These are phyloP conservation scores for Byssochlamys sp. DNA, from an alignment of 2,329 filamentous ascomycete species.

Conservation along the genomic window DNA sequence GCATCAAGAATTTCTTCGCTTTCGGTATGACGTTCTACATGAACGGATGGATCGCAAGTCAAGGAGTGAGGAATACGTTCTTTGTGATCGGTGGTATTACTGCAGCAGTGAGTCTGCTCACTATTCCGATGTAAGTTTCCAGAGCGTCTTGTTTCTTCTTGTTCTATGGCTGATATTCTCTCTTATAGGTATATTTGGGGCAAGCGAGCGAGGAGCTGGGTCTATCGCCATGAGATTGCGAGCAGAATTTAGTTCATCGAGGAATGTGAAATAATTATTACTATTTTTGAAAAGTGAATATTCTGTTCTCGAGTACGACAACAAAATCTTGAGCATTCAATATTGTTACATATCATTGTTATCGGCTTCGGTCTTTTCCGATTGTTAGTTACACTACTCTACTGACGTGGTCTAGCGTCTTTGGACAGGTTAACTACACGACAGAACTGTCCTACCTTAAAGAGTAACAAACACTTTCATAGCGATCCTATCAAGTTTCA, in stretches of 20 bases:
- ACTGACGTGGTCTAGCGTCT: too few species aligned
- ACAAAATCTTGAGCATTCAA: not conserved
- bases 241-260: not conserved
- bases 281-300: not conserved
- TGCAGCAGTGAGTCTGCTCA: constrained; percentile 19
- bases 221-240: not conserved
- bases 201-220: not conserved
- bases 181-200: not conserved
- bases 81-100: constrained; percentile 31
- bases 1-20: constrained; percentile 31
- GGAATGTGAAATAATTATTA: not conserved
- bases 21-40: constrained; percentile 33
- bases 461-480: too few species aligned
- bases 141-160: not conserved
- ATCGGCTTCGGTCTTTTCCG: too few species aligned
- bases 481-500: too few species aligned
- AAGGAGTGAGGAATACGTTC: constrained; percentile 30
- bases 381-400: too few species aligned
- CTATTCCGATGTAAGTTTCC: constrained; percentile 23
- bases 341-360: not conserved
- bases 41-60: constrained; percentile 31
- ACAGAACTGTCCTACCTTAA: too few species aligned
- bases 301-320: too few species aligned
- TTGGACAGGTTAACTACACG: too few species aligned
- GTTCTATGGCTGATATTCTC: not conserved